These are phyloP conservation scores for Colletotrichum spinosum DNA, from an alignment of 2,329 filamentous ascomycete species.

Conservation along the genomic window DNA sequence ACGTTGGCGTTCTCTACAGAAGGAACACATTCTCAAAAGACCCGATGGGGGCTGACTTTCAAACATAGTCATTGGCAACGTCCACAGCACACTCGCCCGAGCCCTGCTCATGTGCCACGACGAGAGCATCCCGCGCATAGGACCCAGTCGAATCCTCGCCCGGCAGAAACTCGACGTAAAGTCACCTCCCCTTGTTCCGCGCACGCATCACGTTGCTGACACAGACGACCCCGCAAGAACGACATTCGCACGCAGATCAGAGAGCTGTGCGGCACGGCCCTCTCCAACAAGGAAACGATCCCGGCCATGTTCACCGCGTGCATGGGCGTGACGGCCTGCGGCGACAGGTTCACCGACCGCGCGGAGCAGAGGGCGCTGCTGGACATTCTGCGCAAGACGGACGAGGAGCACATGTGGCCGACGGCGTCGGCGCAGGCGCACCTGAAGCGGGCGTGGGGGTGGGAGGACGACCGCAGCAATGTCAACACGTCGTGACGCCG, in stretches of 20 bases:
- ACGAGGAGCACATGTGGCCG: slow-evolving; percentile 62
- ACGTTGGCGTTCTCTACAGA: no score
- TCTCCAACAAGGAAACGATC: slow-evolving; percentile 66
- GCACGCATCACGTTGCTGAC: neutral
- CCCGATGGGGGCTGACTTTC: neutral
- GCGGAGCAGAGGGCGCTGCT: slow-evolving; percentile 60
- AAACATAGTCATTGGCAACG: slow-evolving; percentile 64
- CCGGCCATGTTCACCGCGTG: slow-evolving; percentile 67
- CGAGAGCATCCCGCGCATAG: slow-evolving; percentile 63
- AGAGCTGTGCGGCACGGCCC: slow-evolving; percentile 68
- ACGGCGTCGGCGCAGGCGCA: slow-evolving; percentile 59
- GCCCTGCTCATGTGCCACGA: slow-evolving; percentile 69
- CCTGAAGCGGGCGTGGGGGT: slow-evolving; percentile 62
- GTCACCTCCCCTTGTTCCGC: neutral
- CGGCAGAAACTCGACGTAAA: slow-evolving; percentile 53
- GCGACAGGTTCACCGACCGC: slow-evolving; percentile 60
- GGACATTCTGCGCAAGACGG: slow-evolving; percentile 58
- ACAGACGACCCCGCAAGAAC: slow-evolving; percentile 44
- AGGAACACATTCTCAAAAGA: neutral
- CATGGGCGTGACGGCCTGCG: slow-evolving; percentile 62
- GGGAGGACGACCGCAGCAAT: slow-evolving; percentile 41
- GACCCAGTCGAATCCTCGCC: slow-evolving; percentile 47
- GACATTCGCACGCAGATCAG: slow-evolving; percentile 60
- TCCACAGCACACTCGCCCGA: slow-evolving; percentile 68
- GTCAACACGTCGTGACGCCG: no score